Conservation (phyloP, 2,329 filamentous ascomycete genomes). For the Lachnellula hyalina region DNA sequence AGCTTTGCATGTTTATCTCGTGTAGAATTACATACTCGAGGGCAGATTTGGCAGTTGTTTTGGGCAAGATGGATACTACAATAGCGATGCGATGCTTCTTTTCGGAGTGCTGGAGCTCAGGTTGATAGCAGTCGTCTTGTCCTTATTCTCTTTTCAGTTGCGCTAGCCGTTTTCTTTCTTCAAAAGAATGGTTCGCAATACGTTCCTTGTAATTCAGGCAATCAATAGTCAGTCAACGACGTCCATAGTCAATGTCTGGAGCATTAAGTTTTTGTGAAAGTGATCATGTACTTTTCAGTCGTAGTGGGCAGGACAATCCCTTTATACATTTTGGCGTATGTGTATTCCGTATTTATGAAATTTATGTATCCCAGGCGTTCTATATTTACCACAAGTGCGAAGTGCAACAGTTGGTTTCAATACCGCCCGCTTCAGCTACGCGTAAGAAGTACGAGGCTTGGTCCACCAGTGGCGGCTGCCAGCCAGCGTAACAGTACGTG, state of each 20-base stretch:
- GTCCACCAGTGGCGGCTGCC: too few species aligned
- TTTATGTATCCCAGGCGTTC: too few species aligned
- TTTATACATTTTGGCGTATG: too few species aligned
- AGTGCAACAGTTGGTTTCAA: too few species aligned
- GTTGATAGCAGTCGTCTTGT: conserved; percentile 17
- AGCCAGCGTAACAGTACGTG: too few species aligned
- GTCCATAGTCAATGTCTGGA: not conserved
- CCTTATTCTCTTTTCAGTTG: conserved; percentile 21
- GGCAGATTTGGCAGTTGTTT: conserved; percentile 24
- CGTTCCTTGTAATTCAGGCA: conserved; percentile 29
- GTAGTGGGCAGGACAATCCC: too few species aligned
- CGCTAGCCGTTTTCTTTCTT: conserved; percentile 20
- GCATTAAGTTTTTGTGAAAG: too few species aligned
- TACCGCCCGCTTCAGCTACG: too few species aligned
- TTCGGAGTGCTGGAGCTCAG: conserved; percentile 25
- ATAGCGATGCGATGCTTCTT: conserved; percentile 22
- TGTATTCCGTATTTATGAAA: too few species aligned
- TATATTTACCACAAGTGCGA: too few species aligned
- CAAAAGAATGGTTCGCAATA: conserved; percentile 28
- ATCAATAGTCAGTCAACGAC: not conserved
- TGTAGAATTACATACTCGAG: conserved; percentile 28
- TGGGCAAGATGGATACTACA: conserved; percentile 8
- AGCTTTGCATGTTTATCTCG: conserved; percentile 23
- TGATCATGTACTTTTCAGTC: too few species aligned
- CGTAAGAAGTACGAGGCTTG: too few species aligned